Evolutionary conservation across 1,284 basidiomycete genomes (phyloP), one percentile per base, ranked within the genome.

Genomic region (Malassezia globosa): DNA sequence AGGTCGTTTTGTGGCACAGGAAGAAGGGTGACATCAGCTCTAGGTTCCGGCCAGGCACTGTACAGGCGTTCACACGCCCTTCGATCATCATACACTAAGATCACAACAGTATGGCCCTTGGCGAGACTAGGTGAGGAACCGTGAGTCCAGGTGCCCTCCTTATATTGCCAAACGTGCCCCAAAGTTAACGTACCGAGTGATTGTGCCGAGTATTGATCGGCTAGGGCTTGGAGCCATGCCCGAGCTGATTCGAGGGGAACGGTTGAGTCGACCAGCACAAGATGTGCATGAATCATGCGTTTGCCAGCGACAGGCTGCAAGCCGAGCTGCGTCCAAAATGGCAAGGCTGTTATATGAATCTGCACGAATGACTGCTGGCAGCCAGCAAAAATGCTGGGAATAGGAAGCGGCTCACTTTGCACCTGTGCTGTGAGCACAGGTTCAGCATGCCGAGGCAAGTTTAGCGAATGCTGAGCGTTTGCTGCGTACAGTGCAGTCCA

Each of bases 321-420:
- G n/a, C 44, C 50, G 18, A 52, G 40, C 23, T 14, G 27, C 14
- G 34, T 11, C 50, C 44, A 46, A 7, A 7, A n/a, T 4, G n/a
- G 5, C 16, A 45, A 11, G 10, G 50, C 50, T 8, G 1, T 19
- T 1, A 18, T 24, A 18, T n/a, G 21, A n/a, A 43, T 34, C 4
- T 52, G 25, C 14, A 43, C 31, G 5, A 52, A 18, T 14, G 50
- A 25, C 1, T 36, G 26, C 27, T 46, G 43, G 29, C 45, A 46
- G 5, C 49, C 49, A 11, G 42, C 43, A 3, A 51, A 29, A 7
- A 46, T 8, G 16, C 42, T 25, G 16, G 48, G 48, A 14, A 23
- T 3, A 6, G 41, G n/a, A 8, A 29, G 22, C 7, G 27, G 19
- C 35, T 19, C 23, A 13, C 34, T 34, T 0, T 5, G 16, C n/a